Percentiles rank a stretch among this genome's conserved stretches.
Conservation (phyloP, 129 eudicot species). For the Heracleum sosnowskyi region DNA sequence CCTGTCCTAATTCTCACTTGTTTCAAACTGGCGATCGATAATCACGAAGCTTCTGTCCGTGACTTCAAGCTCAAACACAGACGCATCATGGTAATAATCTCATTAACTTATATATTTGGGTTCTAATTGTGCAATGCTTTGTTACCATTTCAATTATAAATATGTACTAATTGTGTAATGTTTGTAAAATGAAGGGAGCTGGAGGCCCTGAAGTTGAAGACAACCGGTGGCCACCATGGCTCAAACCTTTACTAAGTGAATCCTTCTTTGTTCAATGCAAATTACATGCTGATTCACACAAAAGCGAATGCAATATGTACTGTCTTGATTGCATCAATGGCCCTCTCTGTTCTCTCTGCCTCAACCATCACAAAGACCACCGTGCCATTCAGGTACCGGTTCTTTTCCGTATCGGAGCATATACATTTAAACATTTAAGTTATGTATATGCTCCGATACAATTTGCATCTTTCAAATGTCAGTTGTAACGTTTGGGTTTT, state of each 20-base stretch:
- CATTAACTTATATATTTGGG: neutral
- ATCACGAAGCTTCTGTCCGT: constrained; percentile 50
- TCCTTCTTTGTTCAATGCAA: constrained; percentile 80
- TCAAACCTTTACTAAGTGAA: constrained; percentile 63
- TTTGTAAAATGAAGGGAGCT: constrained; percentile 47
- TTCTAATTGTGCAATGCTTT: constrained; percentile 29
- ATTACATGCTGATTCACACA: constrained; percentile 74
- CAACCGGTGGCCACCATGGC: constrained; percentile 91
- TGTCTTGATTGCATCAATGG: constrained; percentile 83
- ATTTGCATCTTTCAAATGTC: neutral
- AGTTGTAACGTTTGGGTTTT: neutral
- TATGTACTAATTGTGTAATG: neutral
- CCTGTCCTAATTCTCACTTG: neutral
- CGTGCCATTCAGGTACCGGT: constrained; percentile 72
- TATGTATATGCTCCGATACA: neutral
- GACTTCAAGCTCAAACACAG: constrained; percentile 56
- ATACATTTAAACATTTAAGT: neutral
- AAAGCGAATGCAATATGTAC: constrained; percentile 93
- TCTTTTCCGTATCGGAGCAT: neutral
- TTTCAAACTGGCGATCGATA: constrained; percentile 77
- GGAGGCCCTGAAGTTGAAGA: constrained; percentile 39
- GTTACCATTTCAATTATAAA: neutral
- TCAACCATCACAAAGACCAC: constrained; percentile 65
- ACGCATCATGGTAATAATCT: constrained; percentile 51
- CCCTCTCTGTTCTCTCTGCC: constrained; percentile 81